Base-by-base conservation (phyloP, 306 rosid species). In the Begonia loranthoides region DNA sequence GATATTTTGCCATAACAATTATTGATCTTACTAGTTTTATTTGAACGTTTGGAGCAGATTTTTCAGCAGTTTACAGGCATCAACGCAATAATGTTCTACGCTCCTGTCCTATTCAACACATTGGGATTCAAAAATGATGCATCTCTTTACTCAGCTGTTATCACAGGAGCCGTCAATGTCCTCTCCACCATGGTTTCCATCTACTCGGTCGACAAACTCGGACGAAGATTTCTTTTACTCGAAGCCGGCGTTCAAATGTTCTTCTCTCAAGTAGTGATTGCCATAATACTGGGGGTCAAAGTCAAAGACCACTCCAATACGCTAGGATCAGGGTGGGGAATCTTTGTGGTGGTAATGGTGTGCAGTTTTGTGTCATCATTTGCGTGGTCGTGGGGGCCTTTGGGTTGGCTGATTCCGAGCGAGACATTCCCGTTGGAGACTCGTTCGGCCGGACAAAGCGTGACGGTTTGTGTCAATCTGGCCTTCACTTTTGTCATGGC, bases 41-140 rank as follows among this genome's bases (percentile, higher is more conserved):
- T 38, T 40, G 2, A 9, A 22, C n/a, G 3, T 11, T 39, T 22
- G 2, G 5, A 61, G 36, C 84, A 89, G 94, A 61, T 90, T 33
- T 90, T 90, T 77, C 97, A 90, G 58, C 95, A 85, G 72, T 64
- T 61, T 41, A 90, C 97, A 0, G 97, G 97, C 12, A 88, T 88
- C 80, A 88, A 88, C 14, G 97, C 95, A 0, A 88, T 88, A 21
- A 84, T 88, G 95, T 84, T 88, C 60, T 88, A 88, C 13, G 89
- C 93, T 0, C 97, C 97, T 0, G 95, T 88, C 11, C 49, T 88
- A 2, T 88, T 88, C 62, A 45, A 17, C 70, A 81, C 97, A 1
- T 1, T 88, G 5, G 97, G 97, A 13, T 88, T 84, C 53, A 76
- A 71, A 14, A 51, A 1, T 3, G 93, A 84, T 13, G 95, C 93